phyloP scores from a whole-genome alignment of 176 grass and related monocot species.

The Rhipidocladum racemiflorum region DNA sequence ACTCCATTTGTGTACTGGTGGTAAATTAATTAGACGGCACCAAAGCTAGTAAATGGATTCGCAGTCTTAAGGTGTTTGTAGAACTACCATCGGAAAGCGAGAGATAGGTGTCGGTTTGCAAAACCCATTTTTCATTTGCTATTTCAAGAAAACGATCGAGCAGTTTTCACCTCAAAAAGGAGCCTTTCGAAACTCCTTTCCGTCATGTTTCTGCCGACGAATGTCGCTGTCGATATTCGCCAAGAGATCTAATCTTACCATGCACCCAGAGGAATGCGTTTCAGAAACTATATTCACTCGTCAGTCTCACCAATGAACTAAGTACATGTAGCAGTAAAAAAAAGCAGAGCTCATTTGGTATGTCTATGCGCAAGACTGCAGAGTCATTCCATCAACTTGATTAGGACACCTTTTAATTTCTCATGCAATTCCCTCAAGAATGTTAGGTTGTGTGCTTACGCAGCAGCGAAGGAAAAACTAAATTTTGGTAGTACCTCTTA shows the following conservation, averaged over 20 bases:
- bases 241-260: background rate
- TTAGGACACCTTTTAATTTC: background rate
- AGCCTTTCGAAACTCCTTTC: background rate
- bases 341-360: background rate
- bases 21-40: background rate
- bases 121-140: background rate
- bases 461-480: background rate
- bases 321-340: background rate
- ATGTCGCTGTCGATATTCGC: background rate
- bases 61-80: background rate
- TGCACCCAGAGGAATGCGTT: background rate
- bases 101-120: background rate
- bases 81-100: background rate
- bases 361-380: background rate
- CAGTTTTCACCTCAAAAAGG: background rate
- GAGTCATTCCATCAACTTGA: background rate
- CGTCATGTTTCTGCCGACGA: slow-evolving; percentile 6
- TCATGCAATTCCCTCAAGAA: slow-evolving; percentile 21
- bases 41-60: background rate
- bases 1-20: background rate
- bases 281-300: background rate
- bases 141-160: background rate
- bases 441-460: background rate
- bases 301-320: background rate
- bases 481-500: no score